phyloP scores from a whole-genome alignment of 2,329 filamentous ascomycete genomes.

The Monosporascus sp. region DNA sequence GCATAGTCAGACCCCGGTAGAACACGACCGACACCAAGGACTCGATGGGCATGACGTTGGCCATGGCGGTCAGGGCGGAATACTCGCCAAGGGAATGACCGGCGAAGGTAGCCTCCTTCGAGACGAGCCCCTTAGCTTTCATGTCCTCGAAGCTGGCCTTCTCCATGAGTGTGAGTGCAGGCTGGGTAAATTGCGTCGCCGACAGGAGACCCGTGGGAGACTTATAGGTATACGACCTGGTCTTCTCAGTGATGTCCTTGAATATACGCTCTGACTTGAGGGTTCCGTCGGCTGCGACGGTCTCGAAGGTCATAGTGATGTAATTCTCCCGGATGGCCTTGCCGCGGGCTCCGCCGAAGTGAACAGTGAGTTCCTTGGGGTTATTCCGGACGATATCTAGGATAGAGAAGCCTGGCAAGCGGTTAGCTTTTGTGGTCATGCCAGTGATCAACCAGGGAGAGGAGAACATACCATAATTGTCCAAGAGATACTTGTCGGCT shows the following conservation, averaged over 20 bases:
- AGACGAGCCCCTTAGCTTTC: slow-evolving; percentile 93
- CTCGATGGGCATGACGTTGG: slow-evolving; percentile 99
- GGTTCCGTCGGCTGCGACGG: slow-evolving; percentile 82
- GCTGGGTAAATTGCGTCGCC: slow-evolving; percentile 97
- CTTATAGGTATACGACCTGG: slow-evolving; percentile 92
- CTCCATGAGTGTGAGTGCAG: slow-evolving; percentile 96
- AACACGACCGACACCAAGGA: slow-evolving; percentile 97
- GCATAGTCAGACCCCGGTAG: slow-evolving; percentile 98
- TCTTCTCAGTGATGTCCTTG: slow-evolving; percentile 92
- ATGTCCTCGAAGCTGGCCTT: slow-evolving; percentile 99
- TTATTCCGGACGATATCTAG: slow-evolving; percentile 99
- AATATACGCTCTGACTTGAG: slow-evolving; percentile 99
- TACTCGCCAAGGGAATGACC: slow-evolving; percentile 98
- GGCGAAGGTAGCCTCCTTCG: slow-evolving; percentile 93
- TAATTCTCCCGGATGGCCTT: slow-evolving; percentile 99
- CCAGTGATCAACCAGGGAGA: background rate
- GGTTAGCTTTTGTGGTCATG: slow-evolving; percentile 2
- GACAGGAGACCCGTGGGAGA: slow-evolving; percentile 93
- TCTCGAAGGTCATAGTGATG: slow-evolving; percentile 99
- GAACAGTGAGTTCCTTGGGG: slow-evolving; percentile 95
- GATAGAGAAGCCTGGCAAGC: slow-evolving; percentile 74
- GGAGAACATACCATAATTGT: slow-evolving; percentile 78
- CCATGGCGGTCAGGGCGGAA: slow-evolving; percentile 89
- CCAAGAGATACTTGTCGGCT: slow-evolving; percentile 95
- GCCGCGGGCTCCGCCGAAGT: slow-evolving; percentile 94